Base-by-base conservation (phyloP, 805 yeast species). In the Ogataea minuta region DNA sequence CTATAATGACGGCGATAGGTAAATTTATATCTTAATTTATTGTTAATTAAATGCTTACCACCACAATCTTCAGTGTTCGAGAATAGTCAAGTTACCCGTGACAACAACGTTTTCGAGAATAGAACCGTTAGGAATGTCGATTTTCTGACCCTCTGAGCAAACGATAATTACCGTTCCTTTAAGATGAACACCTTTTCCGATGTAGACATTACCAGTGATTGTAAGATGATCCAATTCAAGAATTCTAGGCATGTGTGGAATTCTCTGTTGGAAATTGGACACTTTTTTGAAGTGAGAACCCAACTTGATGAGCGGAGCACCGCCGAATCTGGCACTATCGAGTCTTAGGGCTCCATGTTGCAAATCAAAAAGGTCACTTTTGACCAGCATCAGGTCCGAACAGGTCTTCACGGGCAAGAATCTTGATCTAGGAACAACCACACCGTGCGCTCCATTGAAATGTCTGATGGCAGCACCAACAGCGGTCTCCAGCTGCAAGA, bases 391-490 rank as follows among this genome's bases (percentile, higher is more conserved):
- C 66, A 93, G 71, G 65, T 93, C 99, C 6, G 97, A 89, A 66
- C 93, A 88, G 13, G 99, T 93, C 74, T 93, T 93, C 56, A 93
- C 99, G 11, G 99, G 99, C 70, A 93, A 76, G 77, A 93, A 93
- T 63, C 99, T 82, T 28, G 96, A 78, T 72, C 99, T 87, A 67
- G 99, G 98, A 26, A 93, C 99, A 57, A 89, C 95, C 54, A 93
- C 95, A 69, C 99, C 99, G 58, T 88, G 96, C 21, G 97, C 96
- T 55, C 87, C 85, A 51, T 82, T 74, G 69, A 93, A 93, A 68
- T 90, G 91, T 69, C 95, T 85, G 62, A 93, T 93, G 33, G 98
- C 98, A 27, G 99, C 98, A 73, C 99, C 99, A 54, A 88, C 96
- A 20, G 99, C 99, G 35, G 99, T 93, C 74, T 93, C 99, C 61